These are phyloP conservation scores for Sarcocystis neurona DNA, from an alignment of 169 alveolate species.

Conservation along the genomic window DNA sequence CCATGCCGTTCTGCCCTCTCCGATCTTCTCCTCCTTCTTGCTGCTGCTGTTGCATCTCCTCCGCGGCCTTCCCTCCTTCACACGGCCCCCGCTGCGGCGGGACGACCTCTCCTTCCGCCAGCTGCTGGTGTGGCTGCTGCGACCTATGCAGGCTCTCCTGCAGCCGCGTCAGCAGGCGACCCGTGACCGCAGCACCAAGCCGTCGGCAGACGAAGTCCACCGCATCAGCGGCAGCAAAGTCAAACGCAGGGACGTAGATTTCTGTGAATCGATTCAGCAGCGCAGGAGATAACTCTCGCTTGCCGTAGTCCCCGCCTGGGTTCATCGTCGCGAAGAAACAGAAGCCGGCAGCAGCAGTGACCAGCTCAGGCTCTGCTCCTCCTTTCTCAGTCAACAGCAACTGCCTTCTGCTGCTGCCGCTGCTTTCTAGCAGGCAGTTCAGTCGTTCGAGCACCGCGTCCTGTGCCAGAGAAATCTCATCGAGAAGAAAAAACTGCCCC, in stretches of 20 bases:
- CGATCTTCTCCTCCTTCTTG: too few relatives aligned
- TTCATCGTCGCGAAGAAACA: conserved; percentile 99
- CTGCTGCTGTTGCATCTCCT: not conserved
- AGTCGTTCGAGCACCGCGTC: conserved; percentile 98
- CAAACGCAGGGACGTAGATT: conserved; percentile 86
- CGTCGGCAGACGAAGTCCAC: conserved; percentile 56
- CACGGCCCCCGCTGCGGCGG: conserved; percentile 15
- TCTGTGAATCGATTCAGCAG: conserved; percentile 97
- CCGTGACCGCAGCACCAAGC: too few relatives aligned
- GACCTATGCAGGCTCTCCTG: too few relatives aligned
- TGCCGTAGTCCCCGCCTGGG: conserved; percentile 99
- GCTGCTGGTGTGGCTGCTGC: too few relatives aligned
- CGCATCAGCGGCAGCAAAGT: conserved; percentile 59
- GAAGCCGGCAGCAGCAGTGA: conserved; percentile 87
- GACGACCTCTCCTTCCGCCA: too few relatives aligned
- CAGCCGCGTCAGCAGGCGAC: too few relatives aligned
- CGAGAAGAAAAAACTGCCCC: conserved; percentile 95
- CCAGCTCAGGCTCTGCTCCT: conserved; percentile 45
- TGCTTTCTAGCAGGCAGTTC: conserved; percentile 96
- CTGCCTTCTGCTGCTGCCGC: conserved; percentile 62
- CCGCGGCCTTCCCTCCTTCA: not conserved
- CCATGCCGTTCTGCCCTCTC: not conserved
- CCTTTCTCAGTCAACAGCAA: conserved; percentile 76
- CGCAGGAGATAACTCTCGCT: conserved; percentile 99
- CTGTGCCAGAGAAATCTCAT: conserved; percentile 98